These are phyloP conservation scores for Puccinia coronata DNA, from an alignment of 1,284 basidiomycete genomes.

Conservation along the genomic window DNA sequence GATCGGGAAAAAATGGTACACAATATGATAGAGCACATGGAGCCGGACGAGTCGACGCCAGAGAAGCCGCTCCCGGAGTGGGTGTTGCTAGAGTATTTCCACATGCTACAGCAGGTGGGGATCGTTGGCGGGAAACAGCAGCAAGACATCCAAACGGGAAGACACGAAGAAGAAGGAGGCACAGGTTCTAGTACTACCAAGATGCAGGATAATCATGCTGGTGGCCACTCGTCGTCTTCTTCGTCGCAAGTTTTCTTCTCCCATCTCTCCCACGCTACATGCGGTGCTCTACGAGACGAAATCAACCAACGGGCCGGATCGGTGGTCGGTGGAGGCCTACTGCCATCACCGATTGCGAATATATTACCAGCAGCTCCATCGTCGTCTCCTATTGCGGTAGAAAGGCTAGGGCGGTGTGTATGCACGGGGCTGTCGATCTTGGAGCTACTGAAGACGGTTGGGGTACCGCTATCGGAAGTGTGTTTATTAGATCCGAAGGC, in stretches of 20 bases:
- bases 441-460: slow-evolving; percentile 9
- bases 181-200: background rate
- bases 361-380: background rate
- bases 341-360: background rate
- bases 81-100: slow-evolving; percentile 64
- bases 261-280: background rate
- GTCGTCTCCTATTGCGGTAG: background rate
- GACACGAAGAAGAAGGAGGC: background rate
- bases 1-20: background rate
- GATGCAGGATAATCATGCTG: too few species aligned
- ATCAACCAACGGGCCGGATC: slow-evolving; percentile 1
- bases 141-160: background rate
- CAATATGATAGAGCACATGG: slow-evolving; percentile 92
- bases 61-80: slow-evolving; percentile 72
- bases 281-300: background rate
- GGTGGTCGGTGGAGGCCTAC: too few species aligned
- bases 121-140: slow-evolving; percentile 31
- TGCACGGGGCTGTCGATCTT: slow-evolving; percentile 20
- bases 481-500: slow-evolving; percentile 89
- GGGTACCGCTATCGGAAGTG: slow-evolving; percentile 62
- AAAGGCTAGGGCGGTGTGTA: background rate
- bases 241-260: slow-evolving; percentile 33
- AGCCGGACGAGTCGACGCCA: slow-evolving; percentile 75
- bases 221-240: too few species aligned
- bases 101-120: slow-evolving; percentile 51